These are phyloP conservation scores for Dioszegia aurantiaca DNA, from an alignment of 768 basidiomycete species.

Conservation along the genomic window DNA sequence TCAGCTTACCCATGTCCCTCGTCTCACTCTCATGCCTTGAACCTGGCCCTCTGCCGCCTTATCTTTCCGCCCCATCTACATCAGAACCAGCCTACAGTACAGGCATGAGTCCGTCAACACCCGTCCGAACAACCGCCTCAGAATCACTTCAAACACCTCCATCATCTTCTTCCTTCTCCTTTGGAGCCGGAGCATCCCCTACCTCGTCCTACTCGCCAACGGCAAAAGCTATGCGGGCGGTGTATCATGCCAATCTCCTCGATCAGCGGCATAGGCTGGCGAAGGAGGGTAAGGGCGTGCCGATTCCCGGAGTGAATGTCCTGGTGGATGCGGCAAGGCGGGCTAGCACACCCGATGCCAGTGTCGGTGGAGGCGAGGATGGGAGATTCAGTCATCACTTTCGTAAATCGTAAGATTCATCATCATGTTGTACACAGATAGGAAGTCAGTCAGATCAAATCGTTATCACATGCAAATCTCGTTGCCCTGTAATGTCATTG, in stretches of 20 bases:
- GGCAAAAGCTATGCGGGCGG: constrained; percentile 35
- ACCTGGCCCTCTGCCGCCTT: constrained; percentile 19
- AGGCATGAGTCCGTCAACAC: neutral
- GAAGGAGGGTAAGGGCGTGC: constrained; percentile 7
- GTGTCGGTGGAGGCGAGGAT: neutral
- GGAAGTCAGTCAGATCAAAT: too few relatives aligned
- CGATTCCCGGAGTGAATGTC: constrained; percentile 12
- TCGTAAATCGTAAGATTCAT: neutral
- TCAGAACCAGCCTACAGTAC: neutral
- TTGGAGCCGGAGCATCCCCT: neutral
- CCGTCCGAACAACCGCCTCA: neutral
- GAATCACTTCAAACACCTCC: neutral
- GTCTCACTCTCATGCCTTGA: constrained; percentile 29
- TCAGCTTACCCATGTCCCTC: constrained; percentile 58
- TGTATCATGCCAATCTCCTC: constrained; percentile 35
- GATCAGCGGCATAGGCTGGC: constrained; percentile 17
- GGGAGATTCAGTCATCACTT: constrained; percentile 1
- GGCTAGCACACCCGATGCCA: constrained; percentile 9
- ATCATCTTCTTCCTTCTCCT: neutral
- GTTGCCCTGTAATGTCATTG: too few relatives aligned
- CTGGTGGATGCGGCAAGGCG: constrained; percentile 7
- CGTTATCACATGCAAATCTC: neutral
- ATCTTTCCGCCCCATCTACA: neutral
- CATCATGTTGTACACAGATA: too few relatives aligned
- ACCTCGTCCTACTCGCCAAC: constrained; percentile 16